Percentiles rank a stretch among this genome's conserved stretches.
Evolutionary conservation across 768 basidiomycete genomes (phyloP).

Genomic region (Artomyces pyxidatus): DNA sequence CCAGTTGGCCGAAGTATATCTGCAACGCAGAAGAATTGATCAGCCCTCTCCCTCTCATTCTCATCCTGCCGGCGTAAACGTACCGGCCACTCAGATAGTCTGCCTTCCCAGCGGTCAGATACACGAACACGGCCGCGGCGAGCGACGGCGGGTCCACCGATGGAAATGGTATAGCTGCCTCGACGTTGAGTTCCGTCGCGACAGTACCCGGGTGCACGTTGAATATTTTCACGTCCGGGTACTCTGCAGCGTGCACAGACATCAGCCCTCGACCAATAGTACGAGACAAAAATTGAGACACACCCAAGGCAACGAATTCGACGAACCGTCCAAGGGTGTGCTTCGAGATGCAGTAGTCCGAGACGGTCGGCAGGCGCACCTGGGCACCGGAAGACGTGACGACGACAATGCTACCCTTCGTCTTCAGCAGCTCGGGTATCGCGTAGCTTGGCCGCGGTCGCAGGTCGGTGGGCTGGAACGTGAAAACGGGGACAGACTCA

Average conservation of each 20-base stretch:
- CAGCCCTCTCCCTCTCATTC: no score
- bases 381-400: not conserved
- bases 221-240: not conserved
- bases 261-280: not conserved
- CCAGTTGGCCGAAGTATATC: no score
- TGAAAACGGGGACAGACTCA: not conserved
- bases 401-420: not conserved
- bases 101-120: not conserved
- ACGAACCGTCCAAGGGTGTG: not conserved
- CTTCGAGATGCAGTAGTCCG: not conserved
- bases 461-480: no score
- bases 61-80: not conserved
- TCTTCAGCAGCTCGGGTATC: not conserved
- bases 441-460: not conserved
- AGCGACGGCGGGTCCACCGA: not conserved
- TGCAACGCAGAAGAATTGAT: no score
- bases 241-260: not conserved
- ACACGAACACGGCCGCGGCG: not conserved
- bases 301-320: not conserved
- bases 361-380: not conserved
- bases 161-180: not conserved
- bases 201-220: not conserved
- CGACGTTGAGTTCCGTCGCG: not conserved
- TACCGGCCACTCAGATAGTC: not conserved
- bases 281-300: not conserved